Percentiles rank a stretch among this genome's conserved stretches.
phyloP scores from a whole-genome alignment of 1,284 basidiomycete genomes.

The Apiotrichum gracile region DNA sequence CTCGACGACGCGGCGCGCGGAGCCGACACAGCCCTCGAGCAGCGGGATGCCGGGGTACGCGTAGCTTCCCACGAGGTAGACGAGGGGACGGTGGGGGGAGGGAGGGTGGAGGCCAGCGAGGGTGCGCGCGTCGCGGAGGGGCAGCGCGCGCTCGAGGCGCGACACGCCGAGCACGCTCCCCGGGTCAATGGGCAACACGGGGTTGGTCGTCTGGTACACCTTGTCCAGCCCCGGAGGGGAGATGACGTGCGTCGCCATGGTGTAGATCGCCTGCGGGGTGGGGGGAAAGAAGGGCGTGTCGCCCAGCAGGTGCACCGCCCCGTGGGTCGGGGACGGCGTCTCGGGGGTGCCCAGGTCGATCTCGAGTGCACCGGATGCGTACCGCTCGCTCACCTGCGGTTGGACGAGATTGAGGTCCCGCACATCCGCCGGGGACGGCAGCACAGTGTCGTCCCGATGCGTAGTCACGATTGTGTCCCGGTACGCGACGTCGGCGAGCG shows the following conservation, averaged over 20 bases:
- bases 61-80: constrained; percentile 45
- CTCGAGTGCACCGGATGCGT: too few relatives aligned
- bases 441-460: constrained; percentile 58
- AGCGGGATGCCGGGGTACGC: constrained; percentile 48
- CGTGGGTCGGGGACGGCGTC: constrained; percentile 4
- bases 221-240: neutral
- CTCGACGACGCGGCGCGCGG: constrained; percentile 34
- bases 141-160: constrained; percentile 54
- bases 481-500: constrained; percentile 32
- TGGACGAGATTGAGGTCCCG: constrained; percentile 62
- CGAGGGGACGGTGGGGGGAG: neutral
- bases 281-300: constrained; percentile 28
- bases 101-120: constrained; percentile 14
- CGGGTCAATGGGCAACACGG: constrained; percentile 54
- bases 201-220: constrained; percentile 69
- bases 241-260: constrained; percentile 60
- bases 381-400: constrained; percentile 3
- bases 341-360: neutral
- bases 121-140: constrained; percentile 20
- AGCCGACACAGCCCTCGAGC: constrained; percentile 47
- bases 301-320: neutral
- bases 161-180: constrained; percentile 56
- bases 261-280: constrained; percentile 42
- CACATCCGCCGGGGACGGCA: constrained; percentile 55
- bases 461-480: constrained; percentile 59